Base-by-base conservation (phyloP, 1,139 yeast species). In the Tardiomyces depauwii region DNA sequence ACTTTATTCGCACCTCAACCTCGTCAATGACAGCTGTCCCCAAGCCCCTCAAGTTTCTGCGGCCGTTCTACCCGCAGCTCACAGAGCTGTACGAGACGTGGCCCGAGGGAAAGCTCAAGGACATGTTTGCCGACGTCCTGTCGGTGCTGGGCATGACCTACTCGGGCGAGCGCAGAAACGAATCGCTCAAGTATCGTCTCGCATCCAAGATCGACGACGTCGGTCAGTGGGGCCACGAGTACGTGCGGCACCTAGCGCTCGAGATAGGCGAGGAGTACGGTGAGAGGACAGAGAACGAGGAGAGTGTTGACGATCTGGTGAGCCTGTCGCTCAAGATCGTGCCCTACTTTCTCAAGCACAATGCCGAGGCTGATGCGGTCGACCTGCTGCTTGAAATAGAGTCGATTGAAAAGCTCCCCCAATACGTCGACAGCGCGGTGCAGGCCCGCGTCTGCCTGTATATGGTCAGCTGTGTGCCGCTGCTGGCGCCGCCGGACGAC, bases 11-110 rank as follows among this genome's bases (percentile, higher is more conserved):
- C 56, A 94, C 94, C 45, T 85, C 97, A 14, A 91, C 98, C 2
- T 86, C 96, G 32, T 88, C 97, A 9, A 91, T 91, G 96, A 93
- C 98, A 2, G 99, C 99, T 1, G 98, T 93, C 42, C 99, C 99
- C 42, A 93, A 91, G 64, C 98, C 99, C 13, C 76, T 91, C 67
- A 93, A 93, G 70, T 93, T 93, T 63, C 74, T 93, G 55, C 80
- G 96, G 59, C 95, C 97, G 14, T 87, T 80, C 57, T 91, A 82
- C 62, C 82, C 82, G 18, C 62, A 73, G 28, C 72, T 91, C 59
- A 76, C 78, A 42, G 75, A 71, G 46, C 67, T 84, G 40, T 85
- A 83, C 62, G 80, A 77, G 42, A 68, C 72, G 33, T 88, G 96
- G 96, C 67, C 71, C 5, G 54, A 55, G 11, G 52, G 53, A 23